Percentiles rank a stretch among this genome's conserved stretches.
Conservation (phyloP, 2,329 filamentous ascomycete species). For the Neonectria neomacrospora region DNA sequence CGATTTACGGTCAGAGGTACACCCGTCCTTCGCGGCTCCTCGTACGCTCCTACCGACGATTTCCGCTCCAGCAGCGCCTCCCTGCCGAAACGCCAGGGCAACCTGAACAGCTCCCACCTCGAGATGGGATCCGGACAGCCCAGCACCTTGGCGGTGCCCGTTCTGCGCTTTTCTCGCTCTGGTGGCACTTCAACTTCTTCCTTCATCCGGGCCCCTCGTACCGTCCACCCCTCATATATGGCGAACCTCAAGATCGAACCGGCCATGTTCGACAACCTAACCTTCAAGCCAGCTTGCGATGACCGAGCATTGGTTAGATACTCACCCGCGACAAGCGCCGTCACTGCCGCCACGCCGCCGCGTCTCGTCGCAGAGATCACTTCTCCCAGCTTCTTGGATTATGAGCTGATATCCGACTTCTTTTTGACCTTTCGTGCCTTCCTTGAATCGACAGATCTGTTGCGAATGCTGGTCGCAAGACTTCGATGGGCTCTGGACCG, state of each 20-base stretch:
- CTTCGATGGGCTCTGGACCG: conserved; percentile 87
- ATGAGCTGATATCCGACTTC: conserved; percentile 96
- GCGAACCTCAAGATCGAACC: conserved; percentile 70
- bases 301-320: conserved; percentile 86
- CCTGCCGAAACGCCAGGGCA: conserved; percentile 51
- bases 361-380: conserved; percentile 96
- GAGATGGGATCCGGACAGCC: conserved; percentile 48
- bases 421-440: conserved; percentile 95
- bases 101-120: conserved; percentile 39
- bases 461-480: conserved; percentile 85
- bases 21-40: conserved; percentile 82
- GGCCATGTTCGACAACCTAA: conserved; percentile 83
- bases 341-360: conserved; percentile 89
- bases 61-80: conserved; percentile 71
- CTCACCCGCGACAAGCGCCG: conserved; percentile 74
- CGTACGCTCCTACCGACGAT: conserved; percentile 81
- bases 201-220: conserved; percentile 55
- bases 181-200: conserved; percentile 43
- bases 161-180: conserved; percentile 45
- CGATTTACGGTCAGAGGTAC: conserved; percentile 82
- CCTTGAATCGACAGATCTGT: conserved; percentile 78
- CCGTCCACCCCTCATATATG: conserved; percentile 58
- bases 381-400: conserved; percentile 94
- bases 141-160: conserved; percentile 53
- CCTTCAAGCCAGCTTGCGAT: conserved; percentile 81